These are phyloP conservation scores for Rhodomyrtus tomentosa DNA, from an alignment of 345 rosid genomes.

Conservation along the genomic window DNA sequence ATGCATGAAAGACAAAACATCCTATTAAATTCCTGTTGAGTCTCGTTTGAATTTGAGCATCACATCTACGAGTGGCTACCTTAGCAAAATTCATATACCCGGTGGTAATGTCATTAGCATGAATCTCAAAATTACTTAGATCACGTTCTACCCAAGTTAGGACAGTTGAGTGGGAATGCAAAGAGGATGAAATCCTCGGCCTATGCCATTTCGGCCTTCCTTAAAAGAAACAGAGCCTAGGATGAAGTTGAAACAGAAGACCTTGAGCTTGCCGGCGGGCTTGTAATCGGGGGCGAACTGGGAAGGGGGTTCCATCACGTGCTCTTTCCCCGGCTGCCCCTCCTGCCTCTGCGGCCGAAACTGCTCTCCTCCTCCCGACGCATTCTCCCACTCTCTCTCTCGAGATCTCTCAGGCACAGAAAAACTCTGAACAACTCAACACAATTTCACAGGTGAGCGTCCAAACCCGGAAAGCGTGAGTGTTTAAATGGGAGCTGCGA, in stretches of 20 bases:
- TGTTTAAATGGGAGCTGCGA: background rate
- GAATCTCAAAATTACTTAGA: background rate
- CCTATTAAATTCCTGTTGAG: background rate
- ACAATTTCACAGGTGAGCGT: background rate
- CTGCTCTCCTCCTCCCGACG: slow-evolving; percentile 17
- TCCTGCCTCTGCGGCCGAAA: slow-evolving; percentile 67
- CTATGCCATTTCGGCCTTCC: too few species aligned
- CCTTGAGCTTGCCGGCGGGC: slow-evolving; percentile 59
- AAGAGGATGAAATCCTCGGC: background rate
- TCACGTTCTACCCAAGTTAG: background rate
- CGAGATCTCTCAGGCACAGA: background rate
- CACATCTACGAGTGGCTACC: background rate
- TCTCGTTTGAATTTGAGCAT: background rate
- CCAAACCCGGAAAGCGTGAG: background rate
- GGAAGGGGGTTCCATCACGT: slow-evolving; percentile 55
- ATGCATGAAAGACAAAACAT: background rate
- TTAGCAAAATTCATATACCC: too few species aligned
- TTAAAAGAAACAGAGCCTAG: background rate
- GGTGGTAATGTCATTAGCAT: too few species aligned
- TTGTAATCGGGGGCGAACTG: slow-evolving; percentile 40
- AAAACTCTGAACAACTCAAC: too few species aligned
- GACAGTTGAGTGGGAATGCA: background rate
- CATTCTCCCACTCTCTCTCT: slow-evolving; percentile 8
- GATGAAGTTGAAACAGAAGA: background rate
- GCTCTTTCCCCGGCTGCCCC: slow-evolving; percentile 58